Conservation (phyloP, 164 flowering plant species). For the Euptelea pleiosperma region DNA sequence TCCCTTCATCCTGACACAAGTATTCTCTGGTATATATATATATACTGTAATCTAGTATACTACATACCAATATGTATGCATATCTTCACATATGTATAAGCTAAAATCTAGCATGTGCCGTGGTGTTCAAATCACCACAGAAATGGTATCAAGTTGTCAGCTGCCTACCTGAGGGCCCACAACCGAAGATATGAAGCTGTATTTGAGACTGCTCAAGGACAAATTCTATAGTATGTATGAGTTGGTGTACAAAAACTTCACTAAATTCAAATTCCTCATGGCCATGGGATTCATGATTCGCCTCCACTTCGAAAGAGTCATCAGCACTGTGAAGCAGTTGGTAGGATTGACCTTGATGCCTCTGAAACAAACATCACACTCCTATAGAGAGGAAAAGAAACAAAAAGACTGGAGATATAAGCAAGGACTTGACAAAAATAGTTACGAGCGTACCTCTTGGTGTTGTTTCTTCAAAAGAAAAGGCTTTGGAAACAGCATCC, state of each 20-base stretch:
- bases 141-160: background rate
- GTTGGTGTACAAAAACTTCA: constrained; percentile 95
- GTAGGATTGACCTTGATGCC: constrained; percentile 83
- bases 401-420: background rate
- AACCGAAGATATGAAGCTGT: constrained; percentile 98
- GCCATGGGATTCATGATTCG: constrained; percentile 54
- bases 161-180: constrained; percentile 90
- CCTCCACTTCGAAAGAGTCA: constrained; percentile 58
- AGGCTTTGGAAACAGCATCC: constrained; percentile 98
- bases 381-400: background rate
- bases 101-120: background rate
- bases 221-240: constrained; percentile 96
- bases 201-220: constrained; percentile 96
- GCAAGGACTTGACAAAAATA: background rate
- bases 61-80: background rate
- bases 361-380: constrained; percentile 41
- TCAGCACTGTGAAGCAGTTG: constrained; percentile 53
- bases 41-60: too few relatives aligned
- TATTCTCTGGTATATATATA: background rate
- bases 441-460: constrained; percentile 41
- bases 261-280: constrained; percentile 95
- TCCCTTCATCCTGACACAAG: background rate
- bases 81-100: background rate
- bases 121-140: background rate
- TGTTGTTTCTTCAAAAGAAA: constrained; percentile 86